A percentile compares a stretch with the other conserved stretches of the same genome.
Evolutionary conservation across 345 rosid genomes (phyloP).

Genomic region (Draba incana): DNA sequence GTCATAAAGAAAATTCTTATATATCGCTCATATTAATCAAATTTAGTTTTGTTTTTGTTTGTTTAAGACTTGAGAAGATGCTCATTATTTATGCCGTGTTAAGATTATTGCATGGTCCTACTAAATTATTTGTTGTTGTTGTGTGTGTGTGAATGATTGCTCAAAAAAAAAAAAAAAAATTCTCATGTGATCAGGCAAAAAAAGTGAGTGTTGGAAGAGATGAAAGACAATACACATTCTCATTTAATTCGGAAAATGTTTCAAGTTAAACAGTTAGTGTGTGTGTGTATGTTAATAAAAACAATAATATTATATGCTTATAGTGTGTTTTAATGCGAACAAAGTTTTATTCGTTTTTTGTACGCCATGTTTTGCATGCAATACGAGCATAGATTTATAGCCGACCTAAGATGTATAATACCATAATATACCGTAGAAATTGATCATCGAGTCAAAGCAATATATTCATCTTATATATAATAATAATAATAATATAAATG

Average conservation of each 20-base stretch:
- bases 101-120: conserved; percentile 29
- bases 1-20: conserved; percentile 24
- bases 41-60: not conserved
- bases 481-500: not conserved
- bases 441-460: conserved; percentile 25
- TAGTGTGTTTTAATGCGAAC: not conserved
- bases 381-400: conserved; percentile 10
- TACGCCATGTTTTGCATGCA: conserved; percentile 25
- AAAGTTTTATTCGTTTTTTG: not conserved
- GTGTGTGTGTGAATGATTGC: conserved; percentile 42
- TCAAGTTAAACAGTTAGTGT: not conserved
- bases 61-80: conserved; percentile 3
- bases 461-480: not conserved
- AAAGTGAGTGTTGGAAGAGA: conserved; percentile 13
- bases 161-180: conserved; percentile 20
- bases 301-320: not conserved
- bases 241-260: not conserved
- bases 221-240: conserved; percentile 6
- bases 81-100: conserved; percentile 27
- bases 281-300: too few species aligned
- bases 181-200: conserved; percentile 28
- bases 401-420: conserved; percentile 36
- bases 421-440: conserved; percentile 16
- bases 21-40: conserved; percentile 1
- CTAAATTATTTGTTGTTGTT: conserved; percentile 38